A percentile compares a stretch with the other conserved stretches of the same genome.
These are phyloP conservation scores for Metschnikowia picachoensis DNA, from an alignment of 805 yeast species.

Conservation along the genomic window DNA sequence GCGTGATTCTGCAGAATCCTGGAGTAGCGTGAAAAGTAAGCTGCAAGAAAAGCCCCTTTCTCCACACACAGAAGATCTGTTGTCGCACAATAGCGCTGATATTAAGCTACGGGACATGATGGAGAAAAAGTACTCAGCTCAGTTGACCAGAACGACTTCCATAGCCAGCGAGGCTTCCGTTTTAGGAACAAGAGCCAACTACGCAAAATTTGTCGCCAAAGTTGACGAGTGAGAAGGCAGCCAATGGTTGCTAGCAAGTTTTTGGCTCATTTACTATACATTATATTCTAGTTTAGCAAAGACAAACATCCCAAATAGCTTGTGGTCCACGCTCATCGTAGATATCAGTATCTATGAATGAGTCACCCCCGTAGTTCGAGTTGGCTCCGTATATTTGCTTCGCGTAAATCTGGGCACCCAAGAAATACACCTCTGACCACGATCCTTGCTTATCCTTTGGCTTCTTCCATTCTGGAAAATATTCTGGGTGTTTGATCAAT, in stretches of 20 bases:
- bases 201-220: slow-evolving; percentile 35
- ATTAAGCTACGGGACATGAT: too few species aligned
- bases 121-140: neutral
- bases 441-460: slow-evolving; percentile 52
- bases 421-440: slow-evolving; percentile 66
- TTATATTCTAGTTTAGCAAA: slow-evolving; percentile 4
- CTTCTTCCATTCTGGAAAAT: slow-evolving; percentile 90
- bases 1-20: neutral
- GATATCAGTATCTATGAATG: slow-evolving; percentile 63
- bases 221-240: slow-evolving; percentile 9
- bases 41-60: slow-evolving; percentile 1
- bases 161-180: slow-evolving; percentile 32
- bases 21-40: neutral
- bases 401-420: slow-evolving; percentile 86
- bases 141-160: slow-evolving; percentile 26
- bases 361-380: slow-evolving; percentile 50
- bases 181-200: slow-evolving; percentile 38
- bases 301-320: slow-evolving; percentile 65
- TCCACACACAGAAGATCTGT: neutral
- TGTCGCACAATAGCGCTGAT: neutral
- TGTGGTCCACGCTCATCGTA: slow-evolving; percentile 80
- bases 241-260: neutral
- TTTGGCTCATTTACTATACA: neutral
- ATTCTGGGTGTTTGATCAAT: slow-evolving; percentile 74
- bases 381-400: slow-evolving; percentile 74